These are phyloP conservation scores for Nicotiana sylvestris DNA, from an alignment of 257 asterid species.

Conservation along the genomic window DNA sequence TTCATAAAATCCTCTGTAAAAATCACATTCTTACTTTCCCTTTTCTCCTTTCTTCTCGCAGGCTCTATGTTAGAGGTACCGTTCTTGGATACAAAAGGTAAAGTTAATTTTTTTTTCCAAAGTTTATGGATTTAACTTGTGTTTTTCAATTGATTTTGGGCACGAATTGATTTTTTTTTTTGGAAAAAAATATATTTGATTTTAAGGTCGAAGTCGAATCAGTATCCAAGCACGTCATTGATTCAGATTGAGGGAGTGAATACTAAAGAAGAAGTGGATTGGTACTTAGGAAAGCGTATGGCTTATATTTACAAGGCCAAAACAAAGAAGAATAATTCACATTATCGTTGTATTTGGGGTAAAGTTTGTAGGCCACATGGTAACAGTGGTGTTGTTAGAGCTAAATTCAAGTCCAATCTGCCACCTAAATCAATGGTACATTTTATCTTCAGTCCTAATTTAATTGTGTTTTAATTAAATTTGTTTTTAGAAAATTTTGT, in stretches of 20 bases:
- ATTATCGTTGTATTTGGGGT: constrained; percentile 34
- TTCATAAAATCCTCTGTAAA: neutral
- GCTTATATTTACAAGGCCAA: constrained; percentile 45
- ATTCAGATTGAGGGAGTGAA: constrained; percentile 88
- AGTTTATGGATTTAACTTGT: no score
- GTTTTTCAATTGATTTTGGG: no score
- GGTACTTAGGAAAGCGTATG: constrained; percentile 82
- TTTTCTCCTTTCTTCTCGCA: neutral
- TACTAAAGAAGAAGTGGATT: constrained; percentile 80
- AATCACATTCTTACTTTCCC: neutral
- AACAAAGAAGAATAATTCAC: constrained; percentile 7
- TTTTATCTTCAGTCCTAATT: neutral
- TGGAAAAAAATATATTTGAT: neutral
- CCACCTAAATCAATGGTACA: constrained; percentile 28
- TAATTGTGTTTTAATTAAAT: neutral
- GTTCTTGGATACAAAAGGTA: constrained; percentile 68
- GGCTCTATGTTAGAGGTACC: constrained; percentile 55
- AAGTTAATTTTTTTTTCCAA: neutral
- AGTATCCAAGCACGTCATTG: constrained; percentile 88
- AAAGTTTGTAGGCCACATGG: constrained; percentile 84
- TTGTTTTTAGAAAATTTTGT: neutral
- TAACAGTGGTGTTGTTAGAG: constrained; percentile 9
- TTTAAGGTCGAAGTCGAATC: constrained; percentile 81
- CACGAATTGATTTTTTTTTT: no score
- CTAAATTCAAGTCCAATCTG: constrained; percentile 12